Evolutionary conservation across 2,329 filamentous ascomycete genomes (phyloP).

Genomic region (Xylaria sp.): DNA sequence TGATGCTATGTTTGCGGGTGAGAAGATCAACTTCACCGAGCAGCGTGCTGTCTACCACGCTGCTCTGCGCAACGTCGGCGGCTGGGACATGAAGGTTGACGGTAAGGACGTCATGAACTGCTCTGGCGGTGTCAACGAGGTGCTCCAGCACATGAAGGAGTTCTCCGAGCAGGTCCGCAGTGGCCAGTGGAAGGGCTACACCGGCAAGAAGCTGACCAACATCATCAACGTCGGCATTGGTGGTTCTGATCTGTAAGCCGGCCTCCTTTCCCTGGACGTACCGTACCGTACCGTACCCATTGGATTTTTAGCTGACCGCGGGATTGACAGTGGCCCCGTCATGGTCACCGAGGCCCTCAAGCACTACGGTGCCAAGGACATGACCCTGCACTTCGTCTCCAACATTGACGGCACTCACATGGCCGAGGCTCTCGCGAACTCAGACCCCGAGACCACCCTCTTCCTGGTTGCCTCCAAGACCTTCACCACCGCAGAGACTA

Average conservation of each 20-base stretch:
- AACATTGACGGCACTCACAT: conserved; percentile 99
- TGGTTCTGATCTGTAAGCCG: conserved; percentile 88
- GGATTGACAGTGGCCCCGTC: conserved; percentile 68
- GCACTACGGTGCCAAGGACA: conserved; percentile 78
- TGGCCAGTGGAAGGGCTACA: conserved; percentile 94
- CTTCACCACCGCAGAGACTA: conserved; percentile 97
- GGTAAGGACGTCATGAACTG: conserved; percentile 89
- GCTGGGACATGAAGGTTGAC: conserved; percentile 77
- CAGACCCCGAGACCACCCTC: conserved; percentile 95
- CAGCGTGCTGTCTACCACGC: conserved; percentile 92
- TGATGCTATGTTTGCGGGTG: conserved; percentile 94
- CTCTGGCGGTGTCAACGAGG: conserved; percentile 80
- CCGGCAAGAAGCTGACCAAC: conserved; percentile 93
- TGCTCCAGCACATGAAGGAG: conserved; percentile 96
- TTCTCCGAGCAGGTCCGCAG: conserved; percentile 93
- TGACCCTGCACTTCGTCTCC: conserved; percentile 95
- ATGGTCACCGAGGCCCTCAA: conserved; percentile 99
- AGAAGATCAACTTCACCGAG: conserved; percentile 99
- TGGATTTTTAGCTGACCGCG: background rate
- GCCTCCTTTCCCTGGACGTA: background rate
- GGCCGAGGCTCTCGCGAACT: conserved; percentile 81
- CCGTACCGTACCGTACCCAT: background rate
- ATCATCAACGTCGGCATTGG: conserved; percentile 98
- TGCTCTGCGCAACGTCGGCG: conserved; percentile 84
- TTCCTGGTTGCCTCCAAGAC: conserved; percentile 99